These are phyloP conservation scores for Monosporascus ibericus DNA, from an alignment of 2,329 filamentous ascomycete species.

Conservation along the genomic window DNA sequence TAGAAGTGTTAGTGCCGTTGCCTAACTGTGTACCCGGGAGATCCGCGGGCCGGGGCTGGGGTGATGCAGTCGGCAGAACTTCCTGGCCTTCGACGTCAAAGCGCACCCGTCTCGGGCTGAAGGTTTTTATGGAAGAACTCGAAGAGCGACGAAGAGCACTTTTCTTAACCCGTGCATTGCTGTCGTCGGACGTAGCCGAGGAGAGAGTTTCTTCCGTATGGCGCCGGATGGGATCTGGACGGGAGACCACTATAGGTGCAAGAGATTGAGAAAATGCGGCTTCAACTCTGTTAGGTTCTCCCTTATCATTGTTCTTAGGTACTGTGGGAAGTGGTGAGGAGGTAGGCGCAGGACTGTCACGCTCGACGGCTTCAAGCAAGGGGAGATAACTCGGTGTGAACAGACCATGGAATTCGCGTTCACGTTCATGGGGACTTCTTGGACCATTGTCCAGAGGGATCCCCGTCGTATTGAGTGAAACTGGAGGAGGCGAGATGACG, in stretches of 20 bases:
- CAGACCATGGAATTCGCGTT: conserved; percentile 54
- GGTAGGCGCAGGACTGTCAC: conserved; percentile 13
- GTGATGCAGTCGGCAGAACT: conserved; percentile 54
- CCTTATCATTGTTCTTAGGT: conserved; percentile 19
- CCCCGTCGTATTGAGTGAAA: conserved; percentile 33
- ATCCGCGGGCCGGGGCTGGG: conserved; percentile 29
- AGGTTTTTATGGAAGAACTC: conserved; percentile 41
- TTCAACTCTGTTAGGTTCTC: conserved; percentile 22
- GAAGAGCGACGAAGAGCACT: conserved; percentile 54
- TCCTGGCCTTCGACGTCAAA: conserved; percentile 56
- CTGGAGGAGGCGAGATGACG: conserved; percentile 32
- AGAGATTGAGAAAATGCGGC: conserved; percentile 10
- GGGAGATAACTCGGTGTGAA: conserved; percentile 59
- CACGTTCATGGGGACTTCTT: conserved; percentile 46
- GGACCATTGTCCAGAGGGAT: conserved; percentile 29
- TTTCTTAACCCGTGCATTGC: conserved; percentile 42
- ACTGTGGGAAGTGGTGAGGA: conserved; percentile 8
- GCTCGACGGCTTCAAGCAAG: conserved; percentile 45
- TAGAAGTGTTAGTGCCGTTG: conserved; percentile 15
- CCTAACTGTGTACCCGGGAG: conserved; percentile 27
- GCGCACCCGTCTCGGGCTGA: conserved; percentile 55
- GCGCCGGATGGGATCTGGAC: conserved; percentile 31
- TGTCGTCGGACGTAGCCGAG: conserved; percentile 47
- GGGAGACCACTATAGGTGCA: conserved; percentile 13
- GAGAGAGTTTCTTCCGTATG: conserved; percentile 43